Evolutionary conservation across 2,329 filamentous ascomycete species (phyloP), one percentile per base, ranked within the genome.

Genomic region (Bipolaris oryzae): DNA sequence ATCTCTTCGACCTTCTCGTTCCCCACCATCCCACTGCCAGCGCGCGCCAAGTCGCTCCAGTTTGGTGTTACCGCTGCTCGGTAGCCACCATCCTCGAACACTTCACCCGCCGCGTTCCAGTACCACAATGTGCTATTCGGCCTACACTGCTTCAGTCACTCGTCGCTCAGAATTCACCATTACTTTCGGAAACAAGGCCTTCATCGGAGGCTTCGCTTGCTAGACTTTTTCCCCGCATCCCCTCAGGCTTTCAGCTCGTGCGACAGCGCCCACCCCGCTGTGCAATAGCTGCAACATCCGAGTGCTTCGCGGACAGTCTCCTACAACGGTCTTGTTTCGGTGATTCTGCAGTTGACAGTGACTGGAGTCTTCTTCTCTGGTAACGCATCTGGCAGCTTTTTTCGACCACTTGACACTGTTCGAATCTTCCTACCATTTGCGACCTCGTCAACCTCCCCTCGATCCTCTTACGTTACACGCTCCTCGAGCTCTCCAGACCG

Each of bases 321-420:
- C 58, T 60, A 61, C 48, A 68, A 74, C 61, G 71, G 69, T 73
- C 73, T 76, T 76, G 72, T 75, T 73, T 64, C 68, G 70, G 75
- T 76, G 73, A 76, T 74, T 74, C 75, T 77, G 75, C 68, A 75
- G 76, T 71, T 74, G 74, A 76, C 76, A 71, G 76, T 76, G 75
- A 74, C 75, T 78, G 76, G 76, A 77, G 74, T 7, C 7, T n/a
- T 58, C 9, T 31, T 45, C 67, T 71, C 67, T 63, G 62, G 69
- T 70, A 51, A 51, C 69, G 67, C 72, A 70, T 59, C 67, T 70
- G 68, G 68, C 64, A 66, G 63, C 63, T 53, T 51, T 62, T 63
- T 70, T 70, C 69, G 71, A 71, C 60, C 71, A 74, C 58, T 66
- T 68, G 62, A 68, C 57, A 63, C 67, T 69, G 70, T 60, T 69